Conservation (phyloP, 345 rosid species). For the Euphorbia tirucalli region DNA sequence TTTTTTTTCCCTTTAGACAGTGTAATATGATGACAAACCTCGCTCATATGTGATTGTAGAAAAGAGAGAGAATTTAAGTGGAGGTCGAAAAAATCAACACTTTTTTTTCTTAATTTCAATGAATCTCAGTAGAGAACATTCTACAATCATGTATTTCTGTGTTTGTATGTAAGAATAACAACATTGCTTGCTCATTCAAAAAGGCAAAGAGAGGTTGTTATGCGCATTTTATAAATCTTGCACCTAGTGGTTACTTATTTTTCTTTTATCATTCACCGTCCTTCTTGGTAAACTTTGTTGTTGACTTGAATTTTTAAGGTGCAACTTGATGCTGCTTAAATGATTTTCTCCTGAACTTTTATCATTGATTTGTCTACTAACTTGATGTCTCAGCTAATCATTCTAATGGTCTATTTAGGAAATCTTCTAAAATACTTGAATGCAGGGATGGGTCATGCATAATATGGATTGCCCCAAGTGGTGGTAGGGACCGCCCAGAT, state of each 20-base stretch:
- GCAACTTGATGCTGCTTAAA: neutral
- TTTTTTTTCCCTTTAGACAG: neutral
- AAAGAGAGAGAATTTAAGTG: neutral
- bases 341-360: neutral
- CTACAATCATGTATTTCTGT: neutral
- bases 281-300: neutral
- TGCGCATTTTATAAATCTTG: neutral
- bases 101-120: neutral
- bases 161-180: neutral
- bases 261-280: neutral
- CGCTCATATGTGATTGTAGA: neutral
- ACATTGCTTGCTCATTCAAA: neutral
- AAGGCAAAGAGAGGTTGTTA: neutral
- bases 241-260: neutral
- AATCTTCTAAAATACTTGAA: constrained; percentile 13
- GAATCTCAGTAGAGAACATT: neutral
- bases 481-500: constrained; percentile 98
- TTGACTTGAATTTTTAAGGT: neutral
- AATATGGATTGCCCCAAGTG: constrained; percentile 97
- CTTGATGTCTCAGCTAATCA: constrained; percentile 9
- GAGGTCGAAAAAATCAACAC: neutral
- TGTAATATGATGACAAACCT: neutral
- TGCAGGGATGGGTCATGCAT: constrained; percentile 77
- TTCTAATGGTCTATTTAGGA: neutral
- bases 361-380: neutral